Conservation (phyloP, 148 eudicot genomes). For the Arctostaphylos glauca region DNA sequence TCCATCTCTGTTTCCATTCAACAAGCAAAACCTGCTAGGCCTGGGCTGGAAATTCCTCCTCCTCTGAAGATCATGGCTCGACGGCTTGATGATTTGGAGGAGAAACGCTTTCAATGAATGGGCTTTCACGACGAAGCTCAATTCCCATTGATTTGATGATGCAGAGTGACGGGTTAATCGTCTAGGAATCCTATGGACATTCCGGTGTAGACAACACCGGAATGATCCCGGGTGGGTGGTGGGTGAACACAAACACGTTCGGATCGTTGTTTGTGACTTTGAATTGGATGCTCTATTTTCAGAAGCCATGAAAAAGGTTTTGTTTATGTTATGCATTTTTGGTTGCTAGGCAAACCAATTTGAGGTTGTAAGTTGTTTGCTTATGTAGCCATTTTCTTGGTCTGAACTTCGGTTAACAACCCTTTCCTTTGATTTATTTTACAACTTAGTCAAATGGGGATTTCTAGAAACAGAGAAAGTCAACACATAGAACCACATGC, state of each 20-base stretch:
- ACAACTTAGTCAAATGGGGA: not conserved
- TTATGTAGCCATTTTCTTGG: not conserved
- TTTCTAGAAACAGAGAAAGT: not conserved
- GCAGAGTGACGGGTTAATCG: not conserved
- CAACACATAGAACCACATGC: too few relatives aligned
- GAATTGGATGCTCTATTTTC: not conserved
- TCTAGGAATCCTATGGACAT: not conserved
- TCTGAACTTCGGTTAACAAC: not conserved
- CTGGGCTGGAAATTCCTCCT: conserved; percentile 37
- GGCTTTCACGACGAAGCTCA: conserved; percentile 20
- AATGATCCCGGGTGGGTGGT: conserved; percentile 58
- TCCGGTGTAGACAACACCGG: conserved; percentile 51
- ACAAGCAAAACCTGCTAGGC: conserved; percentile 40
- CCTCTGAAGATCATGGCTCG: conserved; percentile 41
- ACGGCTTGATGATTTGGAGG: conserved; percentile 41
- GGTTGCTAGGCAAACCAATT: conserved; percentile 12
- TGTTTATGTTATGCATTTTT: not conserved
- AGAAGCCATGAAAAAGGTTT: conserved; percentile 2
- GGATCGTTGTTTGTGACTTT: not conserved
- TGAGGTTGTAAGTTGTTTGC: not conserved
- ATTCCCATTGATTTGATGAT: conserved; percentile 21
- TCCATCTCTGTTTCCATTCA: conserved; percentile 10
- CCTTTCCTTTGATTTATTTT: not conserved
- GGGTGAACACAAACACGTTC: conserved; percentile 50
- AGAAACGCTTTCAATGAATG: conserved; percentile 34